A percentile compares a stretch with the other conserved stretches of the same genome.
phyloP scores from a whole-genome alignment of 148 eudicot genomes.

The Diospyros kaki region DNA sequence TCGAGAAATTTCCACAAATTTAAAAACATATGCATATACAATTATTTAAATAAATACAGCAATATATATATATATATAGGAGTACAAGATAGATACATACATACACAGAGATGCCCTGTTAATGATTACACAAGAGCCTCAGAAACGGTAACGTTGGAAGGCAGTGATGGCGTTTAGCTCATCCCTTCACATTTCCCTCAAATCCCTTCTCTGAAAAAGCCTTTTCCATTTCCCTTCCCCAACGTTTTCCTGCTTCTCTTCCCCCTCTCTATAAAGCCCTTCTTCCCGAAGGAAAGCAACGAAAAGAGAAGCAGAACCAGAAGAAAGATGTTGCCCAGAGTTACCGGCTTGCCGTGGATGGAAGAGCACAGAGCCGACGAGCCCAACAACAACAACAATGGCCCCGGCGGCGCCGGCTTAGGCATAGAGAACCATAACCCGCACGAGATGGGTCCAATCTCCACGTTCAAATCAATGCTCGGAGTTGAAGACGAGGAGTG shows the following conservation, averaged over 20 bases:
- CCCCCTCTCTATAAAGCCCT: constrained; percentile 1
- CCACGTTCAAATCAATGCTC: constrained; percentile 61
- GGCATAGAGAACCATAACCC: constrained; percentile 8
- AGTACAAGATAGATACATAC: not conserved
- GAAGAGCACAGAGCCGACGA: constrained; percentile 19
- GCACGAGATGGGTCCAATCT: constrained; percentile 30
- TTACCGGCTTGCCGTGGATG: constrained; percentile 35
- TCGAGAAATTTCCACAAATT: no score
- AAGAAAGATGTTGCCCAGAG: constrained; percentile 30
- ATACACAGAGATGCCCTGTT: not conserved
- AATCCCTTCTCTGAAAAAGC: constrained; percentile 12
- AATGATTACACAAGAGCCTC: constrained; percentile 16
- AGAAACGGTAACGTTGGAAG: constrained; percentile 15
- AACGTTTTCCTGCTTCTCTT: constrained; percentile 4
- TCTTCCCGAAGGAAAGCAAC: no score
- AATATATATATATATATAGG: not conserved
- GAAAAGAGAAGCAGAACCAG: not conserved
- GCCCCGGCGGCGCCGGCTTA: not conserved
- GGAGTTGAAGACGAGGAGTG: constrained; percentile 57
- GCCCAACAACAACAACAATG: constrained; percentile 16
- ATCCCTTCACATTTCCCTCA: constrained; percentile 14
- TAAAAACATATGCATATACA: no score
- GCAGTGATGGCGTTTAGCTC: not conserved
- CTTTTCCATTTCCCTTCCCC: constrained; percentile 20
- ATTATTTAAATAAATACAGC: no score